Percentiles rank a stretch among this genome's conserved stretches.
Evolutionary conservation across 805 yeast species (phyloP).

Genomic region (Phaffomyces antillensis): DNA sequence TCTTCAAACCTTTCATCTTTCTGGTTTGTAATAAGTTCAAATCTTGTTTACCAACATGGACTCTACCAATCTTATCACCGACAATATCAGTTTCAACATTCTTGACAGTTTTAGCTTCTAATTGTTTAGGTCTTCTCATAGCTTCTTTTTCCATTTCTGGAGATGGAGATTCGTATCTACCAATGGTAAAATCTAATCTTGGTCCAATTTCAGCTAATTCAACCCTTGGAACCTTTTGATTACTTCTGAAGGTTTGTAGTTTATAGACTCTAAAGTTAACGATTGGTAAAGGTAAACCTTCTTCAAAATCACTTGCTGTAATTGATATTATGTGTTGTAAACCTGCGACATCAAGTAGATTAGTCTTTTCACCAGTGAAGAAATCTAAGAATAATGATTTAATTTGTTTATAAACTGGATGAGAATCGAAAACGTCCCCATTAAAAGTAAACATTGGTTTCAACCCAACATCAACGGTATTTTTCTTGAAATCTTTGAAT

Average conservation of each 20-base stretch:
- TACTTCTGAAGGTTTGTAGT: conserved; percentile 72
- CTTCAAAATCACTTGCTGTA: conserved; percentile 69
- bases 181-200: conserved; percentile 85
- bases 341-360: conserved; percentile 88
- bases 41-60: conserved; percentile 95
- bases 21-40: conserved; percentile 85
- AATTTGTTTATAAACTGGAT: conserved; percentile 77
- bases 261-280: conserved; percentile 89
- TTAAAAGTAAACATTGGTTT: conserved; percentile 93
- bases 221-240: conserved; percentile 87
- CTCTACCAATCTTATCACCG: conserved; percentile 96
- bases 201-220: conserved; percentile 96
- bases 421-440: conserved; percentile 85
- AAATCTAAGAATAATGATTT: conserved; percentile 88
- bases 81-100: conserved; percentile 77
- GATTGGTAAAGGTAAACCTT: conserved; percentile 61
- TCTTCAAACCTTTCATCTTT: conserved; percentile 96
- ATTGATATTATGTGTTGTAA: conserved; percentile 84
- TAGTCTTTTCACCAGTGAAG: conserved; percentile 77
- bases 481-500: conserved; percentile 70
- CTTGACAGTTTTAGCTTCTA: conserved; percentile 79
- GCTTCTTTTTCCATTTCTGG: conserved; percentile 93
- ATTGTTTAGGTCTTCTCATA: conserved; percentile 66
- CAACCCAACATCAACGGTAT: conserved; percentile 79
- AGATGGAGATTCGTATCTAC: conserved; percentile 74